These are phyloP conservation scores for Phytophthora pinifolia DNA, from an alignment of 352 stramenopile species.

Conservation along the genomic window DNA sequence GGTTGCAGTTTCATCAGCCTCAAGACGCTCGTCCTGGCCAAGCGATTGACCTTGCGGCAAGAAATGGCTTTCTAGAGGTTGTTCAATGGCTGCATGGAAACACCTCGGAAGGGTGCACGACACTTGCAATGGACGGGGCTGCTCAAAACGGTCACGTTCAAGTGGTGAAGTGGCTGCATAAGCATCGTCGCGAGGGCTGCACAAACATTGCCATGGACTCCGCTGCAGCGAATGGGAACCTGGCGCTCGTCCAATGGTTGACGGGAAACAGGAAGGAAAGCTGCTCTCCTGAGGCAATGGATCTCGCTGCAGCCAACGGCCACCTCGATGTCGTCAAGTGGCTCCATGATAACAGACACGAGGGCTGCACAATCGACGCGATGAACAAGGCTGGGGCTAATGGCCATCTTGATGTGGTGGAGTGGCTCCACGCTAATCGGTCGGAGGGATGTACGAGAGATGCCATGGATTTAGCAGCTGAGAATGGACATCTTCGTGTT, in stretches of 20 bases:
- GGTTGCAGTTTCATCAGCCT: constrained; percentile 1
- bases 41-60: constrained; percentile 7
- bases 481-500: constrained; percentile 2
- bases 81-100: constrained; percentile 19
- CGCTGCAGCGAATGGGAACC: constrained; percentile 5
- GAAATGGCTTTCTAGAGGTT: constrained; percentile 9
- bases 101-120: constrained; percentile 10
- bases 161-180: constrained; percentile 12
- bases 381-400: constrained; percentile 8
- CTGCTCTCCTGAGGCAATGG: constrained; percentile 3
- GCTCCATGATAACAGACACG: constrained; percentile 7
- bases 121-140: constrained; percentile 8
- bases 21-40: background rate
- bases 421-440: constrained; percentile 11
- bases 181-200: constrained; percentile 4
- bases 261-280: constrained; percentile 9
- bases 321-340: constrained; percentile 17
- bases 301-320: constrained; percentile 5
- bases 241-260: constrained; percentile 15
- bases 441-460: constrained; percentile 6
- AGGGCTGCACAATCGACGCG: constrained; percentile 7
- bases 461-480: constrained; percentile 12
- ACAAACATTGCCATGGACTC: constrained; percentile 7
- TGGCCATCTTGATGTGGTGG: constrained; percentile 5
- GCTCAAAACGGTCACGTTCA: constrained; percentile 11